phyloP scores from a whole-genome alignment of 1,139 yeast genomes.

The Zygosaccharomyces pseudobailii region DNA sequence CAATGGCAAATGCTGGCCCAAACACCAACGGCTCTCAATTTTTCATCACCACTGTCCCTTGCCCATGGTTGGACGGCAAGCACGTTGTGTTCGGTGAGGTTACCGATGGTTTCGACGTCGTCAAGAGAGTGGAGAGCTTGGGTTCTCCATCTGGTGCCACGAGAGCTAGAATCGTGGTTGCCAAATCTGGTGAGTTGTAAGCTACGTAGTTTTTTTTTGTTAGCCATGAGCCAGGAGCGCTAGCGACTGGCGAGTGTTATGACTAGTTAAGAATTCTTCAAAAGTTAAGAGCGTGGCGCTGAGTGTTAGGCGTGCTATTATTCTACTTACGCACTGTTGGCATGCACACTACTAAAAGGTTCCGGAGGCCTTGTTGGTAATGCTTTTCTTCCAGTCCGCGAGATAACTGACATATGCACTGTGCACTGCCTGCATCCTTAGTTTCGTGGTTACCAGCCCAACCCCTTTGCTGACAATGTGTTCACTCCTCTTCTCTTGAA shows the following conservation, averaged over 20 bases:
- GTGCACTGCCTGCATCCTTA: too few species aligned
- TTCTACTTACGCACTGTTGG: too few species aligned
- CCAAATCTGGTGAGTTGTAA: constrained; percentile 79
- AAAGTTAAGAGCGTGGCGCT: too few species aligned
- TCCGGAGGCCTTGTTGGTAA: too few species aligned
- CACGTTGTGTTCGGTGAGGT: constrained; percentile 99
- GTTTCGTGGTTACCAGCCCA: too few species aligned
- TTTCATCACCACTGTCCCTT: constrained; percentile 93
- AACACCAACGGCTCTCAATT: constrained; percentile 99
- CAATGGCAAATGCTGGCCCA: constrained; percentile 99
- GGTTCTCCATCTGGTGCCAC: constrained; percentile 88
- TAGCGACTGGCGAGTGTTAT: not conserved
- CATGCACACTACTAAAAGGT: too few species aligned
- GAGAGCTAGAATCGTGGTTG: constrained; percentile 70
- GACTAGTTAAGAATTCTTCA: not conserved
- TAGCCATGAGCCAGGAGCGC: not conserved
- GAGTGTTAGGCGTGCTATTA: too few species aligned
- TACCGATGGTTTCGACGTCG: constrained; percentile 81
- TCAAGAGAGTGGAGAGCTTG: constrained; percentile 81
- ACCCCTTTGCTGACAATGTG: too few species aligned
- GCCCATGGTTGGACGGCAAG: constrained; percentile 97
- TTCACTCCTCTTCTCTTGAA: too few species aligned
- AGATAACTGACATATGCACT: too few species aligned
- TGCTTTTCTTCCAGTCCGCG: too few species aligned
- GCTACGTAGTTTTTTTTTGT: constrained; percentile 2